A percentile compares a stretch with the other conserved stretches of the same genome.
phyloP scores from a whole-genome alignment of 2,329 filamentous ascomycete species.

The Alternaria dauci region DNA sequence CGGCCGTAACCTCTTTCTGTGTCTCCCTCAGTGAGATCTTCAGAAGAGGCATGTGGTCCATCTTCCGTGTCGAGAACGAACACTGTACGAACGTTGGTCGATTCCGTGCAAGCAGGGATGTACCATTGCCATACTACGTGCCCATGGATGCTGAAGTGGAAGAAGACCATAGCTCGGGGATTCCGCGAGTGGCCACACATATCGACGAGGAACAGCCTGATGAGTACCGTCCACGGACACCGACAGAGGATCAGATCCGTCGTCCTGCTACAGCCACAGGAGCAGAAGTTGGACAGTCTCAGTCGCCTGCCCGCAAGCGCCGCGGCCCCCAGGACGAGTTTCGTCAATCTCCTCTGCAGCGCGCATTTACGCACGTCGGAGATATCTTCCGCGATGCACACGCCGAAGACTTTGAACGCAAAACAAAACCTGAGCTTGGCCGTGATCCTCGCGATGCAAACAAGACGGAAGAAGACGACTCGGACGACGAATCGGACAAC shows the following conservation, averaged over 20 bases:
- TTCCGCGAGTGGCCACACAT: conserved; percentile 11
- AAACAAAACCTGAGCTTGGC: conserved; percentile 62
- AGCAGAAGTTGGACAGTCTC: conserved; percentile 26
- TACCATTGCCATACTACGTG: conserved; percentile 81
- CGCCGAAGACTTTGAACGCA: conserved; percentile 90
- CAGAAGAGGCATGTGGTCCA: conserved; percentile 88
- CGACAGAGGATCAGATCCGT: neutral
- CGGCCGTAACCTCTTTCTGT: conserved; percentile 79
- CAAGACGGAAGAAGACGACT: conserved; percentile 42
- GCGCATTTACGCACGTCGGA: conserved; percentile 63
- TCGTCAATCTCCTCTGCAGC: conserved; percentile 46
- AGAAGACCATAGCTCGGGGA: conserved; percentile 8
- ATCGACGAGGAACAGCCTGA: conserved; percentile 46
- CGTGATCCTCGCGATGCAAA: conserved; percentile 38
- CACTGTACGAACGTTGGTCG: conserved; percentile 84
- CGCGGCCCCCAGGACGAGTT: conserved; percentile 28
- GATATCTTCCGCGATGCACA: conserved; percentile 84
- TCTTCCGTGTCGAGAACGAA: conserved; percentile 97
- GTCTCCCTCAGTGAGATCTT: conserved; percentile 80
- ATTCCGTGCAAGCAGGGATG: conserved; percentile 88
- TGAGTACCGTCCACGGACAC: conserved; percentile 6
- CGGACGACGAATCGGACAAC: conserved; percentile 25
- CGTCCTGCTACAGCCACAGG: conserved; percentile 31
- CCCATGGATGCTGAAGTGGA: conserved; percentile 29
- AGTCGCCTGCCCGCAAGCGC: conserved; percentile 27